These are phyloP conservation scores for Camellia sinensis DNA, from an alignment of 148 eudicot genomes.

Conservation along the genomic window DNA sequence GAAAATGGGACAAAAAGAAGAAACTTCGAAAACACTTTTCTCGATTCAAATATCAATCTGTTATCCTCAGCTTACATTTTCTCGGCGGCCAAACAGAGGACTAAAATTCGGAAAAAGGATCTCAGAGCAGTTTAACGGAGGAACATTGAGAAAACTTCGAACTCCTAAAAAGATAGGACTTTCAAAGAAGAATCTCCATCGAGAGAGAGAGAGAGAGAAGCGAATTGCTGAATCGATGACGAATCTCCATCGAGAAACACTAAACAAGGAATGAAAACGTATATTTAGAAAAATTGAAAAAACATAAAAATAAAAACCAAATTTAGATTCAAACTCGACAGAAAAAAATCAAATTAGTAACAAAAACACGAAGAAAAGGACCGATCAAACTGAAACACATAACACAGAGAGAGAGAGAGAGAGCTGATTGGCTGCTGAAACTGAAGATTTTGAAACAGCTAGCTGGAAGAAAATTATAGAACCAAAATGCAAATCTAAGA, in stretches of 20 bases:
- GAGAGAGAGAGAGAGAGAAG: neutral
- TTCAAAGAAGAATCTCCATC: neutral
- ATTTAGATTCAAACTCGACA: neutral
- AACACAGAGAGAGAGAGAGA: neutral
- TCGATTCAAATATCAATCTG: neutral
- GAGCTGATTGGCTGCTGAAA: neutral
- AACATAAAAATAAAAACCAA: neutral
- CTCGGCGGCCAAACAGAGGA: neutral
- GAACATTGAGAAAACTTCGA: neutral
- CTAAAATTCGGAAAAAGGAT: neutral
- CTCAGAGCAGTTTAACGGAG: neutral
- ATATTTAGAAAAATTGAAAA: neutral
- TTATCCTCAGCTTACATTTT: neutral
- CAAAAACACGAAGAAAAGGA: neutral
- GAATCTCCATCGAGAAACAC: neutral
- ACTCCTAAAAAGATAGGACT: neutral
- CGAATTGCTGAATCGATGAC: neutral
- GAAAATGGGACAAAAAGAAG: neutral
- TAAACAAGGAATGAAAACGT: neutral
- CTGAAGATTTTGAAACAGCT: neutral
- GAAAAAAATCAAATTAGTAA: neutral
- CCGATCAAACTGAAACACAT: neutral
- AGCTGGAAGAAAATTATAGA: neutral
- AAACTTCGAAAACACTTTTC: no score
- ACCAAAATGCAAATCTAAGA: neutral